Evolutionary conservation across 352 stramenopile species (phyloP).

Genomic region (Phytopythium sindhum): DNA sequence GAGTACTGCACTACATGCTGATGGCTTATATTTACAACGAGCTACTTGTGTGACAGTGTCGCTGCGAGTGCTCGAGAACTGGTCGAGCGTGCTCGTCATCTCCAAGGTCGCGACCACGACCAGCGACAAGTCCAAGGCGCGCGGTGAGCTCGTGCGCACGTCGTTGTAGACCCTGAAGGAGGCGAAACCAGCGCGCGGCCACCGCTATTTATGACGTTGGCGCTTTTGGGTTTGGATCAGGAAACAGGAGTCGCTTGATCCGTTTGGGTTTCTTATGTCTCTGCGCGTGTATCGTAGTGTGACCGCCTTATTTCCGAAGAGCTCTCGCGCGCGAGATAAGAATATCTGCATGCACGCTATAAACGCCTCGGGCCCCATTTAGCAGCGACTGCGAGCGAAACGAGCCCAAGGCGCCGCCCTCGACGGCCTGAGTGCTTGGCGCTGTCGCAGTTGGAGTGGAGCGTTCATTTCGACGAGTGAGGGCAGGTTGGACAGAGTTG

Average conservation of each 20-base stretch:
- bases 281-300: background rate
- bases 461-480: background rate
- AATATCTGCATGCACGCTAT: background rate
- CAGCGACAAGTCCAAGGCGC: conserved; percentile 23
- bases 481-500: background rate
- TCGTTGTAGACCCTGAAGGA: conserved; percentile 19
- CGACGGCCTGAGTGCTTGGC: too few species aligned
- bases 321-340: background rate
- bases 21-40: too few species aligned
- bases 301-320: background rate
- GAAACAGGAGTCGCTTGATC: background rate
- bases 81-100: conserved; percentile 74
- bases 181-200: background rate
- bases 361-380: background rate
- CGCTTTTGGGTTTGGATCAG: background rate
- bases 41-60: conserved; percentile 44
- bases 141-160: conserved; percentile 61
- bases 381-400: background rate
- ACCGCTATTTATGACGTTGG: conserved; percentile 9
- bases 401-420: background rate
- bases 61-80: conserved; percentile 77
- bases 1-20: too few species aligned
- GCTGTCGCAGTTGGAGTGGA: background rate
- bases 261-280: background rate
- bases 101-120: conserved; percentile 44